These are phyloP conservation scores for Diplosphaera chodatii DNA, from an alignment of 139 green algal species.

Conservation along the genomic window DNA sequence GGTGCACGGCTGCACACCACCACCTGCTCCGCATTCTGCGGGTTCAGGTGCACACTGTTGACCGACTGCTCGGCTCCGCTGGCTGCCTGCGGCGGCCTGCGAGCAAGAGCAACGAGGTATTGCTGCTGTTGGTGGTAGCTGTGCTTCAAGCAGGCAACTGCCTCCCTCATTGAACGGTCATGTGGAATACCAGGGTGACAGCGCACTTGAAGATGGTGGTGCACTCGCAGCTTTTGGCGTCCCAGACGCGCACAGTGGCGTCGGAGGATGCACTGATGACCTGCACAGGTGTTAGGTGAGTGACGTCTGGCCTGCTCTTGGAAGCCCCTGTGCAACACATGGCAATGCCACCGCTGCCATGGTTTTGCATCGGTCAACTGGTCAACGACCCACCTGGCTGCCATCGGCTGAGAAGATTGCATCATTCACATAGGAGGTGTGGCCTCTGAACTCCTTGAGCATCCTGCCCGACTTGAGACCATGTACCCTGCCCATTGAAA, in stretches of 20 bases:
- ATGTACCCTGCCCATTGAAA: slow-evolving; percentile 78
- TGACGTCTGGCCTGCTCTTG: too few relatives aligned
- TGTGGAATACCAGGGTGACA: too few relatives aligned
- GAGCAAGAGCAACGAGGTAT: too few relatives aligned
- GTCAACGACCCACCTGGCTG: slow-evolving; percentile 23
- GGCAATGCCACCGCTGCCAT: too few relatives aligned
- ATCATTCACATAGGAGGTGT: slow-evolving; percentile 90
- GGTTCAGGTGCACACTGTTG: slow-evolving; percentile 62
- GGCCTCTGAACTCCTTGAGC: slow-evolving; percentile 95
- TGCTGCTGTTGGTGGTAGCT: too few relatives aligned
- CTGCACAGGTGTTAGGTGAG: too few relatives aligned
- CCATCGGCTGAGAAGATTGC: slow-evolving; percentile 76
- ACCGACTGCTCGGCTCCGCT: slow-evolving; percentile 54
- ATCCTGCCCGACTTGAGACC: slow-evolving; percentile 94
- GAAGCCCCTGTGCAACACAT: too few relatives aligned
- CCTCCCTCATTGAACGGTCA: too few relatives aligned
- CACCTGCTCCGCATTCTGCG: slow-evolving; percentile 80
- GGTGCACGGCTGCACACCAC: slow-evolving; percentile 75
- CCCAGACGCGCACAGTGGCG: slow-evolving; percentile 87
- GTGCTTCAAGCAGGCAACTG: too few relatives aligned
- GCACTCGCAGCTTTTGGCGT: slow-evolving; percentile 85
- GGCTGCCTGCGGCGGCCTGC: slow-evolving; percentile 10
- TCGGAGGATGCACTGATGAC: slow-evolving; percentile 75
- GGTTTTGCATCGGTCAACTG: neutral
- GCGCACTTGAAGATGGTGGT: slow-evolving; percentile 53